Percentiles rank a stretch among this genome's conserved stretches.
These are phyloP conservation scores for Plasmodium berghei DNA, from an alignment of 169 alveolate species.

Conservation along the genomic window DNA sequence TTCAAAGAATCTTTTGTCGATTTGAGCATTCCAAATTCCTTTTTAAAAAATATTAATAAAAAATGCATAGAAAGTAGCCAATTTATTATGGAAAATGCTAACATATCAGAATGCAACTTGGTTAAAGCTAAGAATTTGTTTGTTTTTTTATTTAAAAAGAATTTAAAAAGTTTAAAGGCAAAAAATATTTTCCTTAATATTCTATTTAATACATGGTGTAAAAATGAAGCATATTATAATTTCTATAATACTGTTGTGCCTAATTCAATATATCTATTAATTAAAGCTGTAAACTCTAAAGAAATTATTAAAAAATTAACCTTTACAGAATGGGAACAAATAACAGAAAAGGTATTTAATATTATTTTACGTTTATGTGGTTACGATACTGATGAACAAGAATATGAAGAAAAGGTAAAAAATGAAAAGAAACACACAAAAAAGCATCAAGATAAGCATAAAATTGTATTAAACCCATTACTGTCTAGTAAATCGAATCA, in stretches of 20 bases:
- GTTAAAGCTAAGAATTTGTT: conserved; percentile 47
- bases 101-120: conserved; percentile 2
- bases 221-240: conserved; percentile 46
- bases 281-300: conserved; percentile 44
- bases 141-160: conserved; percentile 45
- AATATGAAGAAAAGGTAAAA: background rate
- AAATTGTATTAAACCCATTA: background rate
- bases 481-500: background rate
- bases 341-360: conserved; percentile 41
- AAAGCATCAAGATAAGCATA: background rate
- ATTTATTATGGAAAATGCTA: conserved; percentile 44
- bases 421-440: background rate
- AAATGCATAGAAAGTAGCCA: conserved; percentile 56
- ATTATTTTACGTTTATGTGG: conserved; percentile 72
- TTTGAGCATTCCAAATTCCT: conserved; percentile 7
- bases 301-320: conserved; percentile 23
- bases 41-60: conserved; percentile 46
- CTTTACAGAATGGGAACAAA: conserved; percentile 22
- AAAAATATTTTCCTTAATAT: conserved; percentile 45
- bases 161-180: conserved; percentile 21
- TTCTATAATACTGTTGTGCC: conserved; percentile 47
- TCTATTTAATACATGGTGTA: conserved; percentile 57
- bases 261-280: conserved; percentile 45
- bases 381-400: conserved; percentile 1
- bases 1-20: background rate